Evolutionary conservation across 129 eudicot genomes (phyloP), one percentile per base, ranked within the genome.

Genomic region (Calendula officinalis): DNA sequence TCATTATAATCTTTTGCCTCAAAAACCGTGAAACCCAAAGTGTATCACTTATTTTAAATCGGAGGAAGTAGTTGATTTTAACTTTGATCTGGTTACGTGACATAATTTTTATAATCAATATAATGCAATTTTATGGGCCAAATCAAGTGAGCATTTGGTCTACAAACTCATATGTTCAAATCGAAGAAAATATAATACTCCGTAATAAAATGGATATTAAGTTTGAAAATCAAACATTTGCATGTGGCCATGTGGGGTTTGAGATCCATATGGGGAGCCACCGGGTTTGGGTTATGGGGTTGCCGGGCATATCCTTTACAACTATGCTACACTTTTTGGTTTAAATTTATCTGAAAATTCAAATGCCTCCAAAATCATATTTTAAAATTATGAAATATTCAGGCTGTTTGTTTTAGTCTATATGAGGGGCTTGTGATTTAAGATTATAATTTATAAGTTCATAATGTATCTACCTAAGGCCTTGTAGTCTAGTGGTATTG

Each of bases 301-400:
- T 70, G 75, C 67, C 54, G 60, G 67, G 51, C 75, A 70, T 51
- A 59, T 70, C 11, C 75, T 13, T 9, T 70, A 70, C 67, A 70
- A 17, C 75, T 59, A 48, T 70, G 60, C 35, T 48, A 57, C 65
- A 47, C 5, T 16, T 55, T n/a, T n/a, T n/a, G n/a, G n/a, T n/a
- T 35, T 43, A 16, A 27, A 3, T 11, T 1, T 69, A 10, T 32
- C 6, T 33, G 30, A 22, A 22, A 22, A 22, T 22, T 22, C 30
- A 22, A 22, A 49, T 49, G 55, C 12, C 8, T 16, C 55, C 12
- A 49, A 49, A 49, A 5, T 13, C 10, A 49, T 49, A 14, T 15
- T 15, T 48, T 7, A 41, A 22, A 41, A 3, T 41, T 7, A 41
- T 41, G 45, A 41, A 8, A 0, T 41, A 41, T 4, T 6, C 2